These are phyloP conservation scores for Pyricularia sp. DNA, from an alignment of 2,329 filamentous ascomycete genomes.

Conservation along the genomic window DNA sequence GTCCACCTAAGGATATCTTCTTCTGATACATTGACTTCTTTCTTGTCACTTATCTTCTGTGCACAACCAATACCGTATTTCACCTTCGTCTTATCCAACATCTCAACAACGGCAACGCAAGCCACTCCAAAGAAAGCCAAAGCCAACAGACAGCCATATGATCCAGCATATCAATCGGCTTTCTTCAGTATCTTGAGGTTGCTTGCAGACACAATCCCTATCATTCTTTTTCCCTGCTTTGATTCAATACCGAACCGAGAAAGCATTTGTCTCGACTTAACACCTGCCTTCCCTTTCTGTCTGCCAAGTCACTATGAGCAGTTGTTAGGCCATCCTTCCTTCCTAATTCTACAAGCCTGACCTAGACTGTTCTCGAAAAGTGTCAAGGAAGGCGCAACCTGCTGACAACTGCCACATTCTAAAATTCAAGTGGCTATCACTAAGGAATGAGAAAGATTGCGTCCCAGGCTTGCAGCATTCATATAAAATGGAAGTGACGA, in stretches of 20 bases:
- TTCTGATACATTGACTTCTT: not conserved
- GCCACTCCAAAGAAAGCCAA: too few species aligned
- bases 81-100: not conserved
- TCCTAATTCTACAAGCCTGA: not conserved
- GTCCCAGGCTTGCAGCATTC: not conserved
- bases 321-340: not conserved
- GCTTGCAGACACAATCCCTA: not conserved
- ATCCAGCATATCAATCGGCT: too few species aligned
- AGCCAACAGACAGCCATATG: too few species aligned
- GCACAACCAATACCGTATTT: not conserved
- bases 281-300: not conserved
- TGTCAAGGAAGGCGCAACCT: not conserved
- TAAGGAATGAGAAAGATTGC: not conserved
- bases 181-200: not conserved
- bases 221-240: not conserved
- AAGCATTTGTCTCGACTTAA: not conserved
- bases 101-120: not conserved
- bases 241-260: not conserved
- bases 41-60: not conserved
- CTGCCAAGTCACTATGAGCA: not conserved
- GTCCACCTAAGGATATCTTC: not conserved
- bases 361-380: not conserved
- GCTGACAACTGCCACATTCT: not conserved
- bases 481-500: not conserved
- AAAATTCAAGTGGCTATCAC: not conserved